Percentiles rank a stretch among this genome's conserved stretches.
Conservation (phyloP, 352 stramenopile species). For the Pythium dissimile region DNA sequence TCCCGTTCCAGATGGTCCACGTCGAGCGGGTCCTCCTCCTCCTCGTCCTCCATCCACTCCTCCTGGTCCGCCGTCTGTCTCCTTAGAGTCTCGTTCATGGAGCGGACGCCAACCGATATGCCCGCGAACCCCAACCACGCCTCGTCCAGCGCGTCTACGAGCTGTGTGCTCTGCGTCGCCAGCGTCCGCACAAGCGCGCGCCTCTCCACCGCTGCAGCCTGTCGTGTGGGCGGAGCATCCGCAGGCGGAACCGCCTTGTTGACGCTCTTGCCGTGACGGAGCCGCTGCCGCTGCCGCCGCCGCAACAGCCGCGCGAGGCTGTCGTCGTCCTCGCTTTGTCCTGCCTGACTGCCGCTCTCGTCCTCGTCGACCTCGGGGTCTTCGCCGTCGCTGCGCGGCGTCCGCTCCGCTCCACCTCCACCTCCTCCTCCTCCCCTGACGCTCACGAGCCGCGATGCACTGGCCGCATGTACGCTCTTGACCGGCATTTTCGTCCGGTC, state of each 20-base stretch:
- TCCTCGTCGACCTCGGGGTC: background rate
- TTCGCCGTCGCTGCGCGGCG: too few species aligned
- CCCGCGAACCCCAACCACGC: slow-evolving; percentile 34
- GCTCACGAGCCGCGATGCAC: slow-evolving; percentile 5
- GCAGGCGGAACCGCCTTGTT: background rate
- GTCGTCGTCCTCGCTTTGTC: slow-evolving; percentile 27
- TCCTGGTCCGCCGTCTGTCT: slow-evolving; percentile 5
- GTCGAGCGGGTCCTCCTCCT: background rate
- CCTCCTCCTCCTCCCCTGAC: background rate
- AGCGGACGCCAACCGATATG: slow-evolving; percentile 26
- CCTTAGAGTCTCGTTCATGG: slow-evolving; percentile 16
- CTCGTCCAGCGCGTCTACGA: slow-evolving; percentile 30
- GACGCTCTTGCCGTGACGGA: background rate
- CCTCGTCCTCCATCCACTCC: background rate
- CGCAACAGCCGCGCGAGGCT: slow-evolving; percentile 28
- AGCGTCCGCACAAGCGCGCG: background rate
- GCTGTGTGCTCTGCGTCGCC: slow-evolving; percentile 18
- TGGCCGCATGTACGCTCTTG: slow-evolving; percentile 5
- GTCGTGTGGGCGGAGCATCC: too few species aligned
- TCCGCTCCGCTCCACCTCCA: background rate
- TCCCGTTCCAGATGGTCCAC: slow-evolving; percentile 10
- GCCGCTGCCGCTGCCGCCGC: slow-evolving; percentile 3
- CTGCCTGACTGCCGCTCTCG: too few species aligned
- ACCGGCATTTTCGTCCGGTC: background rate
- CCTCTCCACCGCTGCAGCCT: background rate